phyloP scores from a whole-genome alignment of 2,329 filamentous ascomycete species.

The Xylaria sp. region DNA sequence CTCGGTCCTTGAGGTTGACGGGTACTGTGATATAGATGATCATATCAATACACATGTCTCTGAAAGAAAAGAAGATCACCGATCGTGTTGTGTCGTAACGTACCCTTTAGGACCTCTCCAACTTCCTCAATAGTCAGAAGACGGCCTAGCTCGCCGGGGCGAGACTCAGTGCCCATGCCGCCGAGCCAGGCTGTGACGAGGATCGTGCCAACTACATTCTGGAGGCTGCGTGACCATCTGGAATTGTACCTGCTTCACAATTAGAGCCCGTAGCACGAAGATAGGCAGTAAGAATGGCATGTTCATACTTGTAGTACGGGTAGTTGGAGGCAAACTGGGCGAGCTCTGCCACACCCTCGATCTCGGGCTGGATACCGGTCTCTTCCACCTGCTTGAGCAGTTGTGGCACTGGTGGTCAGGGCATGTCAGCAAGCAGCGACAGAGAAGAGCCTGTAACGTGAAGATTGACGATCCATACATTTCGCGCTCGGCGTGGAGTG shows the following conservation, averaged over 20 bases:
- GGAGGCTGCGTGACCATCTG: constrained; percentile 85
- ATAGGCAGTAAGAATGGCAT: neutral
- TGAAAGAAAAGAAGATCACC: neutral
- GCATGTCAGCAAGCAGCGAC: constrained; percentile 22
- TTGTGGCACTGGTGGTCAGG: constrained; percentile 68
- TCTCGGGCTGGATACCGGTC: constrained; percentile 76
- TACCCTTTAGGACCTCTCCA: constrained; percentile 79
- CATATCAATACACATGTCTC: constrained; percentile 7
- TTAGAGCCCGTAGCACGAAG: constrained; percentile 16
- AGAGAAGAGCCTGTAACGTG: neutral
- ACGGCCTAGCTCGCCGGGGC: constrained; percentile 66
- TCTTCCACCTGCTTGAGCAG: constrained; percentile 76
- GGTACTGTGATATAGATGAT: constrained; percentile 69
- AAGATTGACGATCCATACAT: constrained; percentile 53
- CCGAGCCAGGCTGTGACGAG: constrained; percentile 80
- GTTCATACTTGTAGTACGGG: constrained; percentile 89
- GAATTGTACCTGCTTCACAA: constrained; percentile 72
- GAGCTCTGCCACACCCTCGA: constrained; percentile 76
- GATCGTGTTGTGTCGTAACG: constrained; percentile 38
- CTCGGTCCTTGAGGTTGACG: constrained; percentile 87
- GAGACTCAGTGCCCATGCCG: constrained; percentile 69
- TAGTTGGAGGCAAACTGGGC: constrained; percentile 80
- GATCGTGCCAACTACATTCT: constrained; percentile 75
- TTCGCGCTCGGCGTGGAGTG: constrained; percentile 82
- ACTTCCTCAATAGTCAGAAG: constrained; percentile 91